Evolutionary conservation across 2,329 filamentous ascomycete genomes (phyloP).

Genomic region (Paradendryphiella salina): DNA sequence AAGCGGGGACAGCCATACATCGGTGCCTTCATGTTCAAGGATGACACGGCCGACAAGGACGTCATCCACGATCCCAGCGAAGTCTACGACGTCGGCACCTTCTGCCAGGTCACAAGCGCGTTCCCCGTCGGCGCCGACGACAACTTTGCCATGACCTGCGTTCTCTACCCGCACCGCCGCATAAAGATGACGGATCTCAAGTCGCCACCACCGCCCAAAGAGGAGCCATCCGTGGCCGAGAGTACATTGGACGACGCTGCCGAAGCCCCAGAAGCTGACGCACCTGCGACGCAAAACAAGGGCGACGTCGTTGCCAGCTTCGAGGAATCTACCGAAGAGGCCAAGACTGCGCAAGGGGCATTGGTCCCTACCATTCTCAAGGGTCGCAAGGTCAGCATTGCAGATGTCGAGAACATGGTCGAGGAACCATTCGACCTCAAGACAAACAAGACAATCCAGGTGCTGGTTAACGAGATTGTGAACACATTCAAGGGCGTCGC

Average conservation of each 20-base stretch:
- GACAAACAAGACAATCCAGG: constrained; percentile 84
- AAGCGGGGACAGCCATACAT: constrained; percentile 97
- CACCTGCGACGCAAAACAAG: constrained; percentile 51
- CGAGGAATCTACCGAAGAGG: constrained; percentile 74
- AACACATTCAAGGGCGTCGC: constrained; percentile 99
- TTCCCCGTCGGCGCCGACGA: constrained; percentile 83
- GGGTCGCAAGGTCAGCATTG: constrained; percentile 89
- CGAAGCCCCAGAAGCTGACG: constrained; percentile 53
- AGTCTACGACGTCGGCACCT: constrained; percentile 94
- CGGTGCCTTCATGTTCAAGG: constrained; percentile 94
- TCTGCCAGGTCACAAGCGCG: constrained; percentile 95
- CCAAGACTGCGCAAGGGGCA: constrained; percentile 57
- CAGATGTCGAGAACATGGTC: constrained; percentile 89
- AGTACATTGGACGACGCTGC: constrained; percentile 48
- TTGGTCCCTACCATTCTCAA: constrained; percentile 90
- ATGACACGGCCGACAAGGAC: constrained; percentile 91
- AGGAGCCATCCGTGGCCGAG: constrained; percentile 38
- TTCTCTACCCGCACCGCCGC: constrained; percentile 91
- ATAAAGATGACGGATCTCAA: constrained; percentile 87
- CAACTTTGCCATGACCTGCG: constrained; percentile 82
- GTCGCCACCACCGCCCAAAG: constrained; percentile 59
- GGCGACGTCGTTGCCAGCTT: constrained; percentile 97
- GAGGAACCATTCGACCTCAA: constrained; percentile 90
- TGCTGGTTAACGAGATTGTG: constrained; percentile 95
- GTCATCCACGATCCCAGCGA: constrained; percentile 88